These are phyloP conservation scores for Neophaeococcomyces mojaviensis DNA, from an alignment of 2,329 filamentous ascomycete species.

Conservation along the genomic window DNA sequence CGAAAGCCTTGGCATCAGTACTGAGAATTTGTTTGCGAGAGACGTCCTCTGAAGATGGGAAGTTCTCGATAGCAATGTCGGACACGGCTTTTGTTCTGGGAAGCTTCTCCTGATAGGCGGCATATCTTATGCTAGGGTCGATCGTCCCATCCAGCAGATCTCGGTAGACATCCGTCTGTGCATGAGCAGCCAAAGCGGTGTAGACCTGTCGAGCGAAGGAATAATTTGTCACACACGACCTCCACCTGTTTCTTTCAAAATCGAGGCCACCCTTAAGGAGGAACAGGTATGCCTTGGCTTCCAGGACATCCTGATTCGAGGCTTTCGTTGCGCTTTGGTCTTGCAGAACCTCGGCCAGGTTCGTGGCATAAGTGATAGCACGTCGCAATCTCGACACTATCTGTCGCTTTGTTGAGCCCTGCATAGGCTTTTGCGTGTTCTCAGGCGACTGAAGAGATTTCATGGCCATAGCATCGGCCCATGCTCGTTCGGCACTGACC, in stretches of 20 bases:
- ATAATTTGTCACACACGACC: slow-evolving; percentile 66
- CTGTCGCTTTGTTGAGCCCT: slow-evolving; percentile 72
- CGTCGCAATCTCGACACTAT: slow-evolving; percentile 83
- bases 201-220: slow-evolving; percentile 76
- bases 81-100: slow-evolving; percentile 76
- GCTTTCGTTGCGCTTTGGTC: slow-evolving; percentile 59
- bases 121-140: slow-evolving; percentile 89
- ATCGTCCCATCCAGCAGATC: slow-evolving; percentile 79
- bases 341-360: slow-evolving; percentile 60
- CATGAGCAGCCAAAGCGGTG: slow-evolving; percentile 59
- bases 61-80: slow-evolving; percentile 69
- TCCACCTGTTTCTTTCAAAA: slow-evolving; percentile 86
- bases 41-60: slow-evolving; percentile 52
- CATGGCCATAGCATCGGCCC: slow-evolving; percentile 93
- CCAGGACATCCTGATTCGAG: slow-evolving; percentile 63
- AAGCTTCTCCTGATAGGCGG: slow-evolving; percentile 83
- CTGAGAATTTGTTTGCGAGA: slow-evolving; percentile 62
- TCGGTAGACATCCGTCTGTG: slow-evolving; percentile 70
- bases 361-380: slow-evolving; percentile 61
- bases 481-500: slow-evolving; percentile 80
- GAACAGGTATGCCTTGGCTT: slow-evolving; percentile 75
- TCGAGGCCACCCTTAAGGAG: slow-evolving; percentile 68
- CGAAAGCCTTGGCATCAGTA: slow-evolving; percentile 59
- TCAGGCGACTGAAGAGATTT: slow-evolving; percentile 75
- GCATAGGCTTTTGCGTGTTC: slow-evolving; percentile 62